Evolutionary conservation across 2,329 filamentous ascomycete genomes (phyloP), one percentile per base, ranked within the genome.

Genomic region (Dactylellina parvicollis): DNA sequence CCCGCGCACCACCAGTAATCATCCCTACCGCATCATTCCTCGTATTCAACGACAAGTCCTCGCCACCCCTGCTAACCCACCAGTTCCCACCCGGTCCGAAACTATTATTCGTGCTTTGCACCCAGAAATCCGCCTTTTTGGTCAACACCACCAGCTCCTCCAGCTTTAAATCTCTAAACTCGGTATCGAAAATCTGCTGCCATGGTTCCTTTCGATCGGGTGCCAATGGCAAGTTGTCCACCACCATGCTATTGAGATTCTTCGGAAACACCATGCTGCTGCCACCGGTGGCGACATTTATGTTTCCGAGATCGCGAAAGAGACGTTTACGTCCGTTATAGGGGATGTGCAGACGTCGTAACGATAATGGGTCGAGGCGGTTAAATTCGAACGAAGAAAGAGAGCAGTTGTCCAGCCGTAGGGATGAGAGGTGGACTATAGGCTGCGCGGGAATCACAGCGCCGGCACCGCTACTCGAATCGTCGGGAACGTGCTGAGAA

Each of bases 251-350:
- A 28, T 61, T 66, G 22, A 73, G 12, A n/a, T 73, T 73, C 14
- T 52, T 56, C n/a, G 69, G 69, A 36, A 73, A 73, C 16, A 56
- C 4, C 60, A 73, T 66, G 2, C 18, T 32, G 1, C 47, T 32
- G 4, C 30, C 54, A 1, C 47, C 57, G 2, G 36, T 50, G 1
- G 55, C 8, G 20, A 20, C 54, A 1, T 40, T 46, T 3, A 9
- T 16, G 24, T 20, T 47, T 4, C 47, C 38, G 12, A 73, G 22
- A 9, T 66, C 60, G 14, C 56, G 38, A n/a, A 73, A 73, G 0
- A 73, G 38, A 16, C 56, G 56, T 36, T 73, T 73, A 10, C 69
- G 69, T n/a, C 69, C 69, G 28, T 73, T 73, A n/a, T 55, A 73
- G 3, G 69, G 69, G 2, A 73, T 66, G 18, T 66, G 60, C 5